These are phyloP conservation scores for Dioszegia hungarica DNA, from an alignment of 768 basidiomycete genomes.

Conservation along the genomic window DNA sequence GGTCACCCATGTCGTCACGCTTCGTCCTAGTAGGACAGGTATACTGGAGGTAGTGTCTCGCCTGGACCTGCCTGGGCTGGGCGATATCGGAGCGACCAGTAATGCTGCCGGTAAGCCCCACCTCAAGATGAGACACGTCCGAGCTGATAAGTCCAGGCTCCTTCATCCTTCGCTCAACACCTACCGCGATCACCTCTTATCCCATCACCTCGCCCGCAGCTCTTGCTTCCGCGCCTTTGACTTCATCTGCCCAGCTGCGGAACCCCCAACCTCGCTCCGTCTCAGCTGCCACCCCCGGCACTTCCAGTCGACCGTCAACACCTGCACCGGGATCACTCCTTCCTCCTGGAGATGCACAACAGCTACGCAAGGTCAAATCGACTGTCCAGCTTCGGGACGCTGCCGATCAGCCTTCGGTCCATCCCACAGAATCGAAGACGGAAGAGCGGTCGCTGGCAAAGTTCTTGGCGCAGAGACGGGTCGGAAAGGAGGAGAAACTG, in stretches of 20 bases:
- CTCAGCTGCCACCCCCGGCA: not conserved
- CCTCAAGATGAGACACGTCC: too few species aligned
- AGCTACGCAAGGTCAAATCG: not conserved
- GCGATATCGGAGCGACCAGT: conserved; percentile 15
- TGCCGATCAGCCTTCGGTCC: not conserved
- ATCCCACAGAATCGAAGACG: conserved; percentile 1
- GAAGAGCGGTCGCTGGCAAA: conserved; percentile 30
- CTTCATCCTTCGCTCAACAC: conserved; percentile 25
- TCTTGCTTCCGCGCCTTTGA: not conserved
- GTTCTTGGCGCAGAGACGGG: conserved; percentile 22
- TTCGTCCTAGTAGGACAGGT: not conserved
- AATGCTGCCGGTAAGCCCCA: conserved; percentile 3
- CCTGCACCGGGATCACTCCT: not conserved
- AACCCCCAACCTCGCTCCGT: not conserved
- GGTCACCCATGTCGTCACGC: conserved; percentile 31
- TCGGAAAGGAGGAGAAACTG: conserved; percentile 10
- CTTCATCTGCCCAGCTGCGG: not conserved
- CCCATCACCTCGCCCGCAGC: conserved; percentile 20
- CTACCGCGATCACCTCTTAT: conserved; percentile 22
- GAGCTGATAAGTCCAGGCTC: too few species aligned
- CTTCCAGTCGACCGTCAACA: conserved; percentile 2
- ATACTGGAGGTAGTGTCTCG: conserved; percentile 7
- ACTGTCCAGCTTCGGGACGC: not conserved
- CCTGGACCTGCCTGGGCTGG: conserved; percentile 37
- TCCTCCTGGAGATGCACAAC: not conserved